A percentile compares a stretch with the other conserved stretches of the same genome.
Conservation (phyloP, 164 flowering plant species). For the Akebia trifoliata region DNA sequence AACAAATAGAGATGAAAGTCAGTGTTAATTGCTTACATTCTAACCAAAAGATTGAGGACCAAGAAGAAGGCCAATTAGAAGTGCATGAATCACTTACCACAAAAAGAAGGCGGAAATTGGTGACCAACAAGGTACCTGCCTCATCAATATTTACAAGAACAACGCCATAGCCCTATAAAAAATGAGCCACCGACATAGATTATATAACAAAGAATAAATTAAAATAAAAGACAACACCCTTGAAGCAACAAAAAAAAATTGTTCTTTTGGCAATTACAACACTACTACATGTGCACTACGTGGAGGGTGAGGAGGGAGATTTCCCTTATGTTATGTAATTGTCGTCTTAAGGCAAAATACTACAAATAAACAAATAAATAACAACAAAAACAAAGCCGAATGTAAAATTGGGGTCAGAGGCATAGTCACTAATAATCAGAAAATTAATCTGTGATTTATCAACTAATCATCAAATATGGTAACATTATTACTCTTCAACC, state of each 20-base stretch:
- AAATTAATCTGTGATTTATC: too few relatives aligned
- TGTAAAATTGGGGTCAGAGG: too few relatives aligned
- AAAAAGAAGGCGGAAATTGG: constrained; percentile 89
- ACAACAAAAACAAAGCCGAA: too few relatives aligned
- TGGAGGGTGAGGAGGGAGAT: too few relatives aligned
- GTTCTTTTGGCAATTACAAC: neutral
- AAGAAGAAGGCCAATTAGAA: neutral
- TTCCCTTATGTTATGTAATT: too few relatives aligned
- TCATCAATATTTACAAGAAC: constrained; percentile 90
- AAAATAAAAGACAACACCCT: neutral
- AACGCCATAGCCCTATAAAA: constrained; percentile 72
- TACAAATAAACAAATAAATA: too few relatives aligned
- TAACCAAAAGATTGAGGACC: neutral
- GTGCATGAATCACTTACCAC: constrained; percentile 54
- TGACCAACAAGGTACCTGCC: constrained; percentile 85
- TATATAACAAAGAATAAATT: neutral
- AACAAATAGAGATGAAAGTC: neutral
- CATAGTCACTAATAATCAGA: too few relatives aligned
- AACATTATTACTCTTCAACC: too few relatives aligned
- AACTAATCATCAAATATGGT: too few relatives aligned
- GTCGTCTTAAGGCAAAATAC: too few relatives aligned
- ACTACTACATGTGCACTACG: too few relatives aligned
- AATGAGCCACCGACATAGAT: neutral
- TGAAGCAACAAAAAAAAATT: neutral
- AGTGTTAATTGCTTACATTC: neutral